Evolutionary conservation across 257 asterid genomes (phyloP).

Genomic region (Solanum ossicruentum): DNA sequence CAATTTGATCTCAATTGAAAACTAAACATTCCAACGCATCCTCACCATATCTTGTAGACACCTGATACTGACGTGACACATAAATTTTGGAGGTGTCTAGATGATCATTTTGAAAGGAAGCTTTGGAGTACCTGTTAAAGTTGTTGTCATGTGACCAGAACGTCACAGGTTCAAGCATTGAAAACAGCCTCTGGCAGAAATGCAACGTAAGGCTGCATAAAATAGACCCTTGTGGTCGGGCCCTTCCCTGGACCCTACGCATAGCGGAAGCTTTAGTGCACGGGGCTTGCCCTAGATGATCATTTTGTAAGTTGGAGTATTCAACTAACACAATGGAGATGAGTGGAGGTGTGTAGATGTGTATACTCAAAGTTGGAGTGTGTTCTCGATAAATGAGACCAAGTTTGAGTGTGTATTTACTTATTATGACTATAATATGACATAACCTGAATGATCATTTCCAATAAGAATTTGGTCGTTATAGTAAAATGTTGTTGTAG

Average conservation of each 20-base stretch:
- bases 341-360: not conserved
- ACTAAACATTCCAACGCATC: not conserved
- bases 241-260: too few species aligned
- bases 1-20: not conserved
- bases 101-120: not conserved
- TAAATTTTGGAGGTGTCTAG: not conserved
- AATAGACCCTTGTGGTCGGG: too few species aligned
- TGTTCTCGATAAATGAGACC: not conserved
- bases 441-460: not conserved
- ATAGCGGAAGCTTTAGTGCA: too few species aligned
- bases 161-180: too few species aligned
- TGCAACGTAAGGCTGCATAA: too few species aligned
- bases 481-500: not conserved
- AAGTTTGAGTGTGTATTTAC: not conserved
- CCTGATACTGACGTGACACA: not conserved
- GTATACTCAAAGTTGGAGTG: not conserved
- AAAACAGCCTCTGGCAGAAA: too few species aligned
- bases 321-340: not conserved
- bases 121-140: not conserved
- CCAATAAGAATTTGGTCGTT: not conserved
- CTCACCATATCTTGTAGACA: not conserved
- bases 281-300: not conserved
- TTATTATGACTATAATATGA: not conserved
- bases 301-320: not conserved
- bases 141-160: too few species aligned